Conservation (phyloP, 2,329 filamentous ascomycete species). For the Paradendryphiella salina region DNA sequence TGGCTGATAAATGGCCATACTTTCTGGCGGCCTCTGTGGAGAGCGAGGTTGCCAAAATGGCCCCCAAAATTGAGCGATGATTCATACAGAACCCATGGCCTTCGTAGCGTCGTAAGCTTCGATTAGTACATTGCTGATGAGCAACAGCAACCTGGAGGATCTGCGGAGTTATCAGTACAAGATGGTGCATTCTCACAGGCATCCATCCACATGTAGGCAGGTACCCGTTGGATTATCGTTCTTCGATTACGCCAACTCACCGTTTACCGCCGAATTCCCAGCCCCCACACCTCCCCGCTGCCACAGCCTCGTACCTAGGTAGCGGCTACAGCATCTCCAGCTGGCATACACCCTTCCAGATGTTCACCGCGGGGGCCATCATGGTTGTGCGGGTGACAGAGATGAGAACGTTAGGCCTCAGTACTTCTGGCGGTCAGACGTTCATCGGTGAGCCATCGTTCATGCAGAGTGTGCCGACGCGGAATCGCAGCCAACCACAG, state of each 20-base stretch:
- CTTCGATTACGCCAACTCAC: not conserved
- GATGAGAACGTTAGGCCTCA: slow-evolving; percentile 11
- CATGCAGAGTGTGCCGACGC: slow-evolving; percentile 10
- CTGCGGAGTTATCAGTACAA: not conserved
- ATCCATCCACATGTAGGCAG: slow-evolving; percentile 7
- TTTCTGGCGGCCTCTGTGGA: not conserved
- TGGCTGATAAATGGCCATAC: not conserved
- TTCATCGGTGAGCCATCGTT: slow-evolving; percentile 13
- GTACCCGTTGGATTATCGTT: slow-evolving; percentile 9
- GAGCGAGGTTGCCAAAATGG: not conserved
- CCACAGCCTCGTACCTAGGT: slow-evolving; percentile 26
- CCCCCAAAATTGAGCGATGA: not conserved
- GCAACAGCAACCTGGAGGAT: not conserved
- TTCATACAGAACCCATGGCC: slow-evolving; percentile 8
- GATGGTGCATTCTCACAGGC: slow-evolving; percentile 6
- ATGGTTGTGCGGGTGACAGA: slow-evolving; percentile 5
- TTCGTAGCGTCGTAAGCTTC: slow-evolving; percentile 8
- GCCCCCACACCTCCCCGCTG: slow-evolving; percentile 15
- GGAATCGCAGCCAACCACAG: slow-evolving; percentile 17
- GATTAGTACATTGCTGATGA: not conserved
- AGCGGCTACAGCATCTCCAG: slow-evolving; percentile 21
- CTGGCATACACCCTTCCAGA: slow-evolving; percentile 17
- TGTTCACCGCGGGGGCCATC: slow-evolving; percentile 10
- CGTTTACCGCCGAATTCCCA: slow-evolving; percentile 9
- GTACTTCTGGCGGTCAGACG: slow-evolving; percentile 11